These are phyloP conservation scores for Globisporangium cystogenes DNA, from an alignment of 352 stramenopile genomes.

Conservation along the genomic window DNA sequence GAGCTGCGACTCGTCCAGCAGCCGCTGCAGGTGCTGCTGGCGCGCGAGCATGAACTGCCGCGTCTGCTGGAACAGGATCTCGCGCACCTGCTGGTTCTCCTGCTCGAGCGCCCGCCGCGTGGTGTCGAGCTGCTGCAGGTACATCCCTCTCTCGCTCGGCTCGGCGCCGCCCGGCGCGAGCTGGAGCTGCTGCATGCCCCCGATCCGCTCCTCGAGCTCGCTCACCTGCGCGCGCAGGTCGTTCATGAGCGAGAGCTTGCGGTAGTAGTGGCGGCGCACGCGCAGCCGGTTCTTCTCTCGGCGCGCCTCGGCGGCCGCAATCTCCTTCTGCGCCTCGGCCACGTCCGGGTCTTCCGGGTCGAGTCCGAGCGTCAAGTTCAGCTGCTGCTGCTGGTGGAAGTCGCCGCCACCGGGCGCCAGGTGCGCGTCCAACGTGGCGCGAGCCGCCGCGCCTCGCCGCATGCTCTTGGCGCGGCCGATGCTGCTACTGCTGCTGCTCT, in stretches of 20 bases:
- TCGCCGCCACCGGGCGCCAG: too few relatives aligned
- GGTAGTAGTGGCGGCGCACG: constrained; percentile 18
- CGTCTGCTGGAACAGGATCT: constrained; percentile 7
- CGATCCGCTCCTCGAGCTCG: constrained; percentile 13
- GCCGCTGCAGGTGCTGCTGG: constrained; percentile 2
- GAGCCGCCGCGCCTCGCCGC: neutral
- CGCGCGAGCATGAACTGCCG: constrained; percentile 10
- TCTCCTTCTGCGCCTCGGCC: neutral
- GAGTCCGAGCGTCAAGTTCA: neutral
- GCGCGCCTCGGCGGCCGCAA: constrained; percentile 7
- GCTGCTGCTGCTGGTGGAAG: neutral
- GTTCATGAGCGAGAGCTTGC: constrained; percentile 16
- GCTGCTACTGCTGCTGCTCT: neutral
- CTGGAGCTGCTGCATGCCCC: neutral
- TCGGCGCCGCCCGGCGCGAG: neutral
- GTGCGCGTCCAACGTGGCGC: neutral
- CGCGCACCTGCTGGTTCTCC: constrained; percentile 11
- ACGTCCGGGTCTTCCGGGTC: neutral
- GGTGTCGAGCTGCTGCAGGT: constrained; percentile 5
- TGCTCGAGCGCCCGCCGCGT: constrained; percentile 3
- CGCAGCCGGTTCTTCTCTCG: constrained; percentile 16
- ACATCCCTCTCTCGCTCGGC: constrained; percentile 3
- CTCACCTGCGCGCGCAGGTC: constrained; percentile 13
- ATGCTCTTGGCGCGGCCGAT: neutral
- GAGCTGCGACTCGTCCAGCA: constrained; percentile 5